Evolutionary conservation across 1,284 basidiomycete species (phyloP).

Genomic region (Stygiomarasmius scandens): DNA sequence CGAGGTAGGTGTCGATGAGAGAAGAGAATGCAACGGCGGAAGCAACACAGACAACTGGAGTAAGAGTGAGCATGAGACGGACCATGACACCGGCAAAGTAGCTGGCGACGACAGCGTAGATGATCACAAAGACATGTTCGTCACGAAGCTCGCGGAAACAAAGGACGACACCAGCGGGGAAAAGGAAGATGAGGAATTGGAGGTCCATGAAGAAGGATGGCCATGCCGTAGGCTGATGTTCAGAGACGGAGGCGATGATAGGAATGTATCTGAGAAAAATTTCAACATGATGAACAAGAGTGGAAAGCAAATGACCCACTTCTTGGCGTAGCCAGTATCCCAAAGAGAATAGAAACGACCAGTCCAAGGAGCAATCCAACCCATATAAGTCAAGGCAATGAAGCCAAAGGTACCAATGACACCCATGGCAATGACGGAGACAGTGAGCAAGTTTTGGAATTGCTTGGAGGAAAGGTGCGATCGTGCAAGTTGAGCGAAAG

Average conservation of each 20-base stretch:
- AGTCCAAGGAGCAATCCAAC: constrained; percentile 98
- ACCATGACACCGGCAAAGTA: constrained; percentile 99
- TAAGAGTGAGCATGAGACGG: constrained; percentile 91
- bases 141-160: constrained; percentile 95
- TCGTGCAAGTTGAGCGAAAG: constrained; percentile 90
- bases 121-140: constrained; percentile 98
- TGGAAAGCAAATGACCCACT: constrained; percentile 50
- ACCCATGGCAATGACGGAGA: constrained; percentile 71
- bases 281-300: constrained; percentile 2
- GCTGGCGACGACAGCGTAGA: constrained; percentile 93
- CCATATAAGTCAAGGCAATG: constrained; percentile 85
- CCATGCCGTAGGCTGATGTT: constrained; percentile 99
- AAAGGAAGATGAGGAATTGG: constrained; percentile 95
- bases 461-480: constrained; percentile 92
- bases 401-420: constrained; percentile 76
- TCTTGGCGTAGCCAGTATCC: constrained; percentile 99
- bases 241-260: constrained; percentile 99
- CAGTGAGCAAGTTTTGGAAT: constrained; percentile 83
- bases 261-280: constrained; percentile 76
- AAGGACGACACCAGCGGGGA: constrained; percentile 94
- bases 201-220: constrained; percentile 99
- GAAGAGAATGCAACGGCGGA: constrained; percentile 91
- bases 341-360: constrained; percentile 99
- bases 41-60: constrained; percentile 89
- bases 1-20: constrained; percentile 89